These are phyloP conservation scores for Solanum appendiculatum DNA, from an alignment of 257 asterid species.

Conservation along the genomic window DNA sequence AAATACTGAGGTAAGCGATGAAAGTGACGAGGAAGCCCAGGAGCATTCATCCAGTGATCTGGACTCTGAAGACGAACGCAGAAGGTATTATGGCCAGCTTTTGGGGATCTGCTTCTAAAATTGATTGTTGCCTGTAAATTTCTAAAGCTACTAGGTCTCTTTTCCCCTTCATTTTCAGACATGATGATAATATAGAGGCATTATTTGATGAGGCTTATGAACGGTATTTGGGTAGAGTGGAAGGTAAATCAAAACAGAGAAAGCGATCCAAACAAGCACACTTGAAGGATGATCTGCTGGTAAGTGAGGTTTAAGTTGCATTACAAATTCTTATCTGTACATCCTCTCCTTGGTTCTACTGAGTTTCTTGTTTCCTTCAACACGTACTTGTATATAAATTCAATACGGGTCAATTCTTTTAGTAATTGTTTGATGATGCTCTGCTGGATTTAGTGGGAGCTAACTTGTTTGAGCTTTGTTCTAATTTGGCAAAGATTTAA, in stretches of 20 bases:
- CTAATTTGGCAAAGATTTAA: neutral
- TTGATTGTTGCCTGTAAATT: neutral
- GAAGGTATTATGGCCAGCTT: slow-evolving; percentile 30
- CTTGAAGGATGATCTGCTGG: slow-evolving; percentile 49
- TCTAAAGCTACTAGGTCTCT: slow-evolving; percentile 1
- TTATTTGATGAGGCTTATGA: slow-evolving; percentile 81
- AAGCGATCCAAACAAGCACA: slow-evolving; percentile 61
- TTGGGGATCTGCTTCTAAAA: neutral
- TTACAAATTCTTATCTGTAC: neutral
- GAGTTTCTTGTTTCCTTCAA: neutral
- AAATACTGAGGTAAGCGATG: slow-evolving; percentile 52
- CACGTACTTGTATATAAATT: neutral
- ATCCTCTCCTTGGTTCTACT: neutral
- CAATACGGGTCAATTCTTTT: neutral
- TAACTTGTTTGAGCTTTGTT: neutral
- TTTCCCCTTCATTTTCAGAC: slow-evolving; percentile 30
- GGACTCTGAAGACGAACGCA: slow-evolving; percentile 86
- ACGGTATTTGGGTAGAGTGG: slow-evolving; percentile 49
- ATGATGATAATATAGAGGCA: slow-evolving; percentile 59
- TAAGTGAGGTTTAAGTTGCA: slow-evolving; percentile 2
- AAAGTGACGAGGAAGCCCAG: slow-evolving; percentile 31
- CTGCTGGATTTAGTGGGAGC: neutral
- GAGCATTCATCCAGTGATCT: slow-evolving; percentile 46
- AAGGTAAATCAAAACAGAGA: slow-evolving; percentile 80
- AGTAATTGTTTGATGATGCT: neutral